A percentile compares a stretch with the other conserved stretches of the same genome.
phyloP scores from a whole-genome alignment of 2,329 filamentous ascomycete genomes.

The Xylogone sp. region DNA sequence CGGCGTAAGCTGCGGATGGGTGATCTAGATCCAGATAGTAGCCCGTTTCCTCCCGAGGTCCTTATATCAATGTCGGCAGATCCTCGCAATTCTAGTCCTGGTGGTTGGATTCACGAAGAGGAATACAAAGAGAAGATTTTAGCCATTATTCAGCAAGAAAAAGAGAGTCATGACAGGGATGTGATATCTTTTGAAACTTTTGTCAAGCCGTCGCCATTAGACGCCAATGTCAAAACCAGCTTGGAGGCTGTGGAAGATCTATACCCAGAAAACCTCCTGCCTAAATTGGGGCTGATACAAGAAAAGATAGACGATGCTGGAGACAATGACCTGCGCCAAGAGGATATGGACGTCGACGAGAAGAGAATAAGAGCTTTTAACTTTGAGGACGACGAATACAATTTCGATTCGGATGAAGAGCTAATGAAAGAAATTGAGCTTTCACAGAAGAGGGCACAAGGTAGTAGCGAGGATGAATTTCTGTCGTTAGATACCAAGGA shows the following conservation, averaged over 20 bases:
- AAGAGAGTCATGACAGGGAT: slow-evolving; percentile 38
- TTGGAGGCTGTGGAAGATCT: slow-evolving; percentile 85
- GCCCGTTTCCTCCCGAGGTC: slow-evolving; percentile 75
- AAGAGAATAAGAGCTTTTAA: slow-evolving; percentile 43
- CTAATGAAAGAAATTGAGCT: slow-evolving; percentile 28
- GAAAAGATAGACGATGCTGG: slow-evolving; percentile 12
- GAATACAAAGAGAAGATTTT: slow-evolving; percentile 68
- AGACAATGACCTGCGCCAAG: slow-evolving; percentile 6
- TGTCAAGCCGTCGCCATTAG: slow-evolving; percentile 48
- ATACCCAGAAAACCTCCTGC: slow-evolving; percentile 63
- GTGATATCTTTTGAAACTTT: slow-evolving; percentile 63
- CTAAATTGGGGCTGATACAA: slow-evolving; percentile 35
- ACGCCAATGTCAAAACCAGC: slow-evolving; percentile 65
- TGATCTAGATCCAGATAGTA: slow-evolving; percentile 59
- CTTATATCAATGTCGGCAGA: slow-evolving; percentile 88
- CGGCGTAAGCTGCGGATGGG: slow-evolving; percentile 72
- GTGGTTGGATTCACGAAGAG: slow-evolving; percentile 90
- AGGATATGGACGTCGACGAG: slow-evolving; percentile 56
- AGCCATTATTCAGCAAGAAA: slow-evolving; percentile 63
- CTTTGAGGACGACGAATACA: slow-evolving; percentile 40
- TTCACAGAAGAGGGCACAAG: slow-evolving; percentile 17
- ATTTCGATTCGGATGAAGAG: slow-evolving; percentile 54
- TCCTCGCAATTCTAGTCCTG: slow-evolving; percentile 63
- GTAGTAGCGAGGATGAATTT: slow-evolving; percentile 9
- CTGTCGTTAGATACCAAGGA: neutral